Evolutionary conservation across 179 eudicot species (phyloP), one percentile per base, ranked within the genome.

Genomic region (Spergularia azorica): DNA sequence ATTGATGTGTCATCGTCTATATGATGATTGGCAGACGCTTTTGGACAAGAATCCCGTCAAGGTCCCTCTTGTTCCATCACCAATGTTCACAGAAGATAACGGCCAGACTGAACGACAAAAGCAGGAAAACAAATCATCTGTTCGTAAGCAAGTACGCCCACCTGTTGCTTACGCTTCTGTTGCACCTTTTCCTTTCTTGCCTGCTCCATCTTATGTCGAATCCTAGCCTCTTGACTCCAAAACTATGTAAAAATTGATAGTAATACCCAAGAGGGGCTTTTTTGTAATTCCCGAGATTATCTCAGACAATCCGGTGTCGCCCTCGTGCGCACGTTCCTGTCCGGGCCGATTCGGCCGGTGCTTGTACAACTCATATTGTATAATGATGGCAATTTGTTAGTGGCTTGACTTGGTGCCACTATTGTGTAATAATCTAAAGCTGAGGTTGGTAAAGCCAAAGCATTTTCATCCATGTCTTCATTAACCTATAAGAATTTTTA

Each of bases 131-230:
- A 71, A 57, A 5, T 32, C 75, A n/a, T 21, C 67, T 5, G 66
- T 36, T 14, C 76, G 78, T 51, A 71, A 81, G 61, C 77, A 51
- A 58, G 78, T 79, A 21, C 84, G 90, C 13, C 86, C 97, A 12
- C 99, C 92, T 16, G 97, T 95, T n/a, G 97, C 95, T 43, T 95
- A 87, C 73, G 97, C 98, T 72, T 95, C 99, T 17, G 86, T 84
- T 74, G 99, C 97, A 9, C 97, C 97, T 9, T 93, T 95, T 69
- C 99, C 97, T 72, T 93, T 95, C 90, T 79, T 95, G 83, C 98
- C 98, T 8, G 93, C 90, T 70, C 97, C 97, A 65, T 72, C 84
- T 57, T 92, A 90, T 55, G 76, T 52, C 5, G 50, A 72, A 38
- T 75, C 67, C 18, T 85, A 82, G 79, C 46, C 36, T 10, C 1